A percentile compares a stretch with the other conserved stretches of the same genome.
These are phyloP conservation scores for Aspergillus melleus DNA, from an alignment of 2,329 filamentous ascomycete species.

Conservation along the genomic window DNA sequence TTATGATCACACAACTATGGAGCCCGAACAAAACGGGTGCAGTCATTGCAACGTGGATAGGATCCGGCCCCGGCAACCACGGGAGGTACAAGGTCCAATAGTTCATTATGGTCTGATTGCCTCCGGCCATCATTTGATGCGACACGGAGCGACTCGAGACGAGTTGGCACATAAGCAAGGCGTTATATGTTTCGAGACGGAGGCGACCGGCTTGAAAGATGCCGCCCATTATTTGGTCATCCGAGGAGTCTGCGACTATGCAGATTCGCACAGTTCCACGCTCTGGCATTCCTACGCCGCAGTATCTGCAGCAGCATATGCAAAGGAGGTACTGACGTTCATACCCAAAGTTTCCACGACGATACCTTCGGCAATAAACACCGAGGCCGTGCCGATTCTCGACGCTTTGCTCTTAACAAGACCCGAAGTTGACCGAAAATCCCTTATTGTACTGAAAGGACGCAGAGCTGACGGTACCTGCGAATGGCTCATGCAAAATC, in stretches of 20 bases:
- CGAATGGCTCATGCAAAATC: slow-evolving; percentile 22
- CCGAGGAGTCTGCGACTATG: slow-evolving; percentile 10
- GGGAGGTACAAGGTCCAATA: slow-evolving; percentile 9
- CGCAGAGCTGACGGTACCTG: slow-evolving; percentile 22
- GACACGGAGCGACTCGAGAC: slow-evolving; percentile 13
- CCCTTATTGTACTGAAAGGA: slow-evolving; percentile 24
- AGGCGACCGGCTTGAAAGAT: neutral
- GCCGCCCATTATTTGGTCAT: slow-evolving; percentile 6
- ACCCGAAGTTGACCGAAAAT: slow-evolving; percentile 24
- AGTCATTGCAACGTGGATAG: slow-evolving; percentile 9
- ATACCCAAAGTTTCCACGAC: slow-evolving; percentile 13
- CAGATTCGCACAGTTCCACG: slow-evolving; percentile 7
- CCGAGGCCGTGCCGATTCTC: slow-evolving; percentile 5
- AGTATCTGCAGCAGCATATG: slow-evolving; percentile 4
- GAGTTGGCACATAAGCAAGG: slow-evolving; percentile 10
- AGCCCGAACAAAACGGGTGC: slow-evolving; percentile 8
- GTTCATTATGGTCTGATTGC: slow-evolving; percentile 25
- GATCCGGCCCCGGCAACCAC: slow-evolving; percentile 1
- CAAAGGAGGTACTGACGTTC: slow-evolving; percentile 1
- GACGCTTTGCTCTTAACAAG: slow-evolving; percentile 23
- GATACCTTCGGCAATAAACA: slow-evolving; percentile 14
- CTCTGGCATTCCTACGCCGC: slow-evolving; percentile 5
- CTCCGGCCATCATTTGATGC: slow-evolving; percentile 6
- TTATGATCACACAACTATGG: slow-evolving; percentile 21
- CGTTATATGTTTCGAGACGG: slow-evolving; percentile 14